phyloP scores from a whole-genome alignment of 2,329 filamentous ascomycete species.

The Furcasterigmium furcatum region DNA sequence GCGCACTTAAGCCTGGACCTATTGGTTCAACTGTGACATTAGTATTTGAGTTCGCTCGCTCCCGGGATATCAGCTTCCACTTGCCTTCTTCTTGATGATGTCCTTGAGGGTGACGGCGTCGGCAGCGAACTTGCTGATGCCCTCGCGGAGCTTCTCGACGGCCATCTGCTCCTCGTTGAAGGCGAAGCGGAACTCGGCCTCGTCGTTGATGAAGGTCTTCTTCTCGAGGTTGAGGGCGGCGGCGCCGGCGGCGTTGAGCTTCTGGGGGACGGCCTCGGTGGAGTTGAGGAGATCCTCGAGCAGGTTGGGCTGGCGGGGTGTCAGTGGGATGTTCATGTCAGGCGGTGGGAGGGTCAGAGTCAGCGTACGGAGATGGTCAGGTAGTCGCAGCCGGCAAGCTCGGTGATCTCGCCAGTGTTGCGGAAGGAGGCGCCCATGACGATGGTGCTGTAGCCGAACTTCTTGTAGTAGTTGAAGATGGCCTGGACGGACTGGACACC shows the following conservation, averaged over 20 bases:
- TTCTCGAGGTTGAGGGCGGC: conserved; percentile 72
- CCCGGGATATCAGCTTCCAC: no score
- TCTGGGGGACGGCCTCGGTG: conserved; percentile 77
- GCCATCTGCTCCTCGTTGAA: conserved; percentile 99
- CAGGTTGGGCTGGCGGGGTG: conserved; percentile 74
- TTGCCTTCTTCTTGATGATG: conserved; percentile 86
- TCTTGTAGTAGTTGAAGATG: conserved; percentile 99
- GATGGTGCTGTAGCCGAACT: conserved; percentile 97
- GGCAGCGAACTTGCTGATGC: conserved; percentile 98
- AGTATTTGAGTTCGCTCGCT: no score
- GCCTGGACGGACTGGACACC: conserved; percentile 89
- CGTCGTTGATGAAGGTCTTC: conserved; percentile 87
- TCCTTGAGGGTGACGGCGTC: conserved; percentile 92
- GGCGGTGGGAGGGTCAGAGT: conserved; percentile 50
- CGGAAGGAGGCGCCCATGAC: conserved; percentile 99
- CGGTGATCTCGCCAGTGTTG: conserved; percentile 93
- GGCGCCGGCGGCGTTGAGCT: conserved; percentile 74
- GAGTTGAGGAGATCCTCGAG: conserved; percentile 94
- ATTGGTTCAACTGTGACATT: no score
- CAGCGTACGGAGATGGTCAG: conserved; percentile 96
- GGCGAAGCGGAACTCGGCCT: conserved; percentile 92
- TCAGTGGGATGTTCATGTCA: not conserved
- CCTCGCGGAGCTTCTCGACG: conserved; percentile 97
- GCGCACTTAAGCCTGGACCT: no score
- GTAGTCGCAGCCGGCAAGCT: conserved; percentile 98